Percentiles rank a stretch among this genome's conserved stretches.
phyloP scores from a whole-genome alignment of 768 basidiomycete species.

The Naganishia randhawae region DNA sequence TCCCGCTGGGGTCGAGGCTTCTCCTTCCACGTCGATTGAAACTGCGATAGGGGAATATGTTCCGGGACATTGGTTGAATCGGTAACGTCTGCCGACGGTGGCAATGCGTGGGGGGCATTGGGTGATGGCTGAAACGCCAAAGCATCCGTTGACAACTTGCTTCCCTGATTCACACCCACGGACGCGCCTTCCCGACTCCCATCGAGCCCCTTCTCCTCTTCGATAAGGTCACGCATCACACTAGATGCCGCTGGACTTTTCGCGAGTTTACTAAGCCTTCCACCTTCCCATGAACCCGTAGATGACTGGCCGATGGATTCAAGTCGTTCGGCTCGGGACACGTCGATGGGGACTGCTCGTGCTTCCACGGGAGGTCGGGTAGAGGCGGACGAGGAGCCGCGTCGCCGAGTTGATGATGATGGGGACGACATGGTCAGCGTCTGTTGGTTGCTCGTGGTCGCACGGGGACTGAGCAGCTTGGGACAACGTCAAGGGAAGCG shows the following conservation, averaged over 20 bases:
- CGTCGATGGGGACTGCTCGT: slow-evolving; percentile 18
- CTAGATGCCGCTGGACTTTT: slow-evolving; percentile 11
- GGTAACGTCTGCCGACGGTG: background rate
- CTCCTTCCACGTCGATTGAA: slow-evolving; percentile 8
- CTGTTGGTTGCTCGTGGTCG: no score
- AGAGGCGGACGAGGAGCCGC: slow-evolving; percentile 10
- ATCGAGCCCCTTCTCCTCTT: background rate
- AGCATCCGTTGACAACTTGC: slow-evolving; percentile 20
- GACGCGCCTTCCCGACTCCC: background rate
- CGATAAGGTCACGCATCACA: slow-evolving; percentile 5
- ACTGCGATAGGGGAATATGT: slow-evolving; percentile 19
- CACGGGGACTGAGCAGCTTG: background rate
- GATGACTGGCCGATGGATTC: slow-evolving; percentile 43
- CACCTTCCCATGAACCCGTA: slow-evolving; percentile 48
- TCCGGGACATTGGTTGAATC: background rate
- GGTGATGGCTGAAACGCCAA: slow-evolving; percentile 11
- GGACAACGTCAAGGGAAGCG: background rate
- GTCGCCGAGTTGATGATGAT: background rate
- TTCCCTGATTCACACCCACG: background rate
- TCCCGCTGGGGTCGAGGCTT: slow-evolving; percentile 54
- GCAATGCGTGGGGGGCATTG: background rate
- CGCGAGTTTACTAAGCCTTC: slow-evolving; percentile 31
- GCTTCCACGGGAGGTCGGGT: slow-evolving; percentile 1
- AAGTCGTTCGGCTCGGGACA: slow-evolving; percentile 32
- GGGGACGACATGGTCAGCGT: background rate